Base-by-base conservation (phyloP, 1,139 yeast genomes). In the Saccharomyces hybrid region DNA sequence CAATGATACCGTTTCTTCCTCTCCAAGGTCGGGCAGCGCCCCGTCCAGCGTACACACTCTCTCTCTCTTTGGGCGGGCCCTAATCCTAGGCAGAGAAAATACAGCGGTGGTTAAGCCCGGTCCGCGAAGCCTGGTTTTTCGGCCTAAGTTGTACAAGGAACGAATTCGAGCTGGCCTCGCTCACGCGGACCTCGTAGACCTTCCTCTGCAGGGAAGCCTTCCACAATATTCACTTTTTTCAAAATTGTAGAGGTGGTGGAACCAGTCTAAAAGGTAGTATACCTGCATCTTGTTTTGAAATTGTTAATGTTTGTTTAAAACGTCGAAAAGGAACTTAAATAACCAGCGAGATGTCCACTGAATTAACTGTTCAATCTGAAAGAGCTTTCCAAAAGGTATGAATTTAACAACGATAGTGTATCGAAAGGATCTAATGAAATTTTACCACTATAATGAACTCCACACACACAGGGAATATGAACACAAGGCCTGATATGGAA, bases 301-400 rank as follows among this genome's bases (percentile, higher is more conserved):
- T 31, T 31, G 34, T 31, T 31, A 31, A 16, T 16, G 23, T 23
- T 23, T 41, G 46, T 23, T 41, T 41, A 23, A 23, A 23, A 57
- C 52, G 53, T 50, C 28, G 26, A 48, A 52, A 51, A 58, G 56
- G 59, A 57, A 58, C 55, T 60, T 57, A 64, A 61, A 64, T 63
- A 65, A 60, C 65, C 59, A 62, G 60, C 70, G 81, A 81, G 82
- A 93, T 93, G 98, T 95, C 98, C 78, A 88, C 98, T 80, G 99
- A 93, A 87, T 90, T 20, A 20, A 20, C 23, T 20, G 23, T 20
- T 20, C 23, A 20, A 20, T 20, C 23, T 20, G 23, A 20, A 85
- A 93, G 96, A 83, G 99, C 99, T 88, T 93, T 86, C 96, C 99
- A 93, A 87, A 95, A 93, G 95, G 95, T 88, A 83, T 76, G 95